A percentile compares a stretch with the other conserved stretches of the same genome.
These are phyloP conservation scores for Neofusicoccum sp. DNA, from an alignment of 2,329 filamentous ascomycete genomes.

Conservation along the genomic window DNA sequence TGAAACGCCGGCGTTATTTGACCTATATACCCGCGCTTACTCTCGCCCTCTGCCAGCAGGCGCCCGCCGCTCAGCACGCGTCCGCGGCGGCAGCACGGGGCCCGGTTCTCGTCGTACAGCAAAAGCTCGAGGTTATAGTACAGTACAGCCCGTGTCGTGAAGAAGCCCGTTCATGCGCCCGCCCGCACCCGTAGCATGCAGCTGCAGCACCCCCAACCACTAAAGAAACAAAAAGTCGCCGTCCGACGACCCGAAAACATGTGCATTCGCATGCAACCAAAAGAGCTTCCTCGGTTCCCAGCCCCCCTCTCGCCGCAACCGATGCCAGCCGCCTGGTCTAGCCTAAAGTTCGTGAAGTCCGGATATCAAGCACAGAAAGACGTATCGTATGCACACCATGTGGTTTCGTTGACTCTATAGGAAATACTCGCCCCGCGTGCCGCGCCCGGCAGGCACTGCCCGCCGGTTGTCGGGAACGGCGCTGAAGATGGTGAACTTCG, in stretches of 20 bases:
- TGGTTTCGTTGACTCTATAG: slow-evolving; percentile 34
- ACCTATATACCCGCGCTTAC: background rate
- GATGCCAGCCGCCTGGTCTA: slow-evolving; percentile 12
- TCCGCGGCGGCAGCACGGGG: background rate
- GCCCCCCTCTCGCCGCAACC: slow-evolving; percentile 1
- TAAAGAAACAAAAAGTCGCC: slow-evolving; percentile 1
- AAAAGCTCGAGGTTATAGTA: slow-evolving; percentile 17
- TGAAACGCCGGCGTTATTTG: background rate
- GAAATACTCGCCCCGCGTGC: slow-evolving; percentile 52
- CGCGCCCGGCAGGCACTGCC: slow-evolving; percentile 67
- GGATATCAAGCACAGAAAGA: slow-evolving; percentile 21
- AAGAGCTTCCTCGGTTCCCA: slow-evolving; percentile 3
- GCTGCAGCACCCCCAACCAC: slow-evolving; percentile 2
- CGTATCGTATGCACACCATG: slow-evolving; percentile 19
- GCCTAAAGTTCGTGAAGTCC: slow-evolving; percentile 16
- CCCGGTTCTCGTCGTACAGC: slow-evolving; percentile 1
- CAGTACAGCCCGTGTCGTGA: slow-evolving; percentile 17
- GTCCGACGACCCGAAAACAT: background rate
- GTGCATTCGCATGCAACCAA: slow-evolving; percentile 12
- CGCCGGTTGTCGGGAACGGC: slow-evolving; percentile 84
- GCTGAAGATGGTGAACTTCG: slow-evolving; percentile 89
- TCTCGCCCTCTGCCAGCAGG: no score
- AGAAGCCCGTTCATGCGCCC: slow-evolving; percentile 2
- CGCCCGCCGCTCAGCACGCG: background rate
- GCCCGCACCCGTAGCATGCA: slow-evolving; percentile 16